These are phyloP conservation scores for Bryoglossum gracile DNA, from an alignment of 495 filamentous ascomycete genomes.

Conservation along the genomic window DNA sequence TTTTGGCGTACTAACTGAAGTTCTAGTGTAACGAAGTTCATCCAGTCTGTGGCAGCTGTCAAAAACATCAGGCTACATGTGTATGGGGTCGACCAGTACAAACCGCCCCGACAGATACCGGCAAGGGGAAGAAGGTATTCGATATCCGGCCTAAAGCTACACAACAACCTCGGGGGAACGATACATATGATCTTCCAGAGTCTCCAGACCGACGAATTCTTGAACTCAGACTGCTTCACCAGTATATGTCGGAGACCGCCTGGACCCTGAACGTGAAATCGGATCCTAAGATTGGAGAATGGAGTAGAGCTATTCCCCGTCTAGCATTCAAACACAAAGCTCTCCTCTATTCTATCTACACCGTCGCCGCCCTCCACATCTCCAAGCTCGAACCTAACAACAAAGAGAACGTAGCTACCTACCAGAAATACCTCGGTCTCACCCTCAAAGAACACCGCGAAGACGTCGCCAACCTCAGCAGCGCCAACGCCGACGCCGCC, in stretches of 20 bases:
- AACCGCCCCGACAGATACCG: not conserved
- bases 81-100: slow-evolving; percentile 17
- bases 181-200: slow-evolving; percentile 24
- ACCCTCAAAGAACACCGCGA: slow-evolving; percentile 31
- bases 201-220: slow-evolving; percentile 28
- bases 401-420: slow-evolving; percentile 20
- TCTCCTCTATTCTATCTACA: slow-evolving; percentile 31
- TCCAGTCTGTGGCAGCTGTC: slow-evolving; percentile 33
- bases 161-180: not conserved
- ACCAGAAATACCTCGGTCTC: slow-evolving; percentile 28
- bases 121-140: not conserved
- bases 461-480: slow-evolving; percentile 27
- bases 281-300: slow-evolving; percentile 11
- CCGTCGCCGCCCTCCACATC: slow-evolving; percentile 30
- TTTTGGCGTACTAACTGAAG: not conserved
- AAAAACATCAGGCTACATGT: slow-evolving; percentile 30
- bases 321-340: slow-evolving; percentile 30
- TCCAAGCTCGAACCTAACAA: slow-evolving; percentile 17
- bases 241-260: slow-evolving; percentile 27
- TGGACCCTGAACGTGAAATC: slow-evolving; percentile 15
- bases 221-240: slow-evolving; percentile 31
- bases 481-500: slow-evolving; percentile 31
- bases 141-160: not conserved
- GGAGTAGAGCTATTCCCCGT: slow-evolving; percentile 22
- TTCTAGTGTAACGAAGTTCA: slow-evolving; percentile 34